Base-by-base conservation (phyloP, 768 basidiomycete species). In the Lactifluus echinatus region DNA sequence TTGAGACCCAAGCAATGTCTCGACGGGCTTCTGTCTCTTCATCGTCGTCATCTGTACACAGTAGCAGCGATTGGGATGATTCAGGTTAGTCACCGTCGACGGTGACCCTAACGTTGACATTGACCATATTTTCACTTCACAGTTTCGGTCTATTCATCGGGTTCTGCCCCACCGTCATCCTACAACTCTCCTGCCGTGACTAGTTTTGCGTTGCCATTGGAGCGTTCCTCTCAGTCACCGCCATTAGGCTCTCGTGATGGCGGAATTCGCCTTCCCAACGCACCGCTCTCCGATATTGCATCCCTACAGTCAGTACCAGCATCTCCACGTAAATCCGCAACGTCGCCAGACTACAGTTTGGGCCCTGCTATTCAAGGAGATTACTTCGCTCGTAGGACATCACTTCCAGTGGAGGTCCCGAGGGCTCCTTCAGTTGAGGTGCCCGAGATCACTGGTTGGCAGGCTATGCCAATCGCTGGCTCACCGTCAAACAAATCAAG, bases 21-120 rank as follows among this genome's bases (percentile, higher is more conserved):
- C 75, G 86, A 29, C 76, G 87, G 46, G 74, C 76, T 53, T 87
- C 84, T 10, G 81, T 87, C 17, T 87, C 82, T 3, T 81, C 83
- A 0, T 79, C 75, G n/a, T 69, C 68, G 31, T 78, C 70, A 61
- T 84, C 75, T 57, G 77, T 75, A 51, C 80, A 78, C 48, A 81
- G 79, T 0, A 77, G 76, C 62, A 88, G 86, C 62, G 89, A 91
- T 67, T 91, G 88, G 87, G 88, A 91, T 67, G 88, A 89, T 69
- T 80, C 72, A 72, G 77, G 87, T 88, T 8, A 1, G 56, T 70
- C 36, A 57, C 67, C 66, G 6, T 74, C 60, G n/a, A 47, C 33
- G 64, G 56, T 52, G 37, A 51, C 53, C 37, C 60, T 49, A 50
- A 55, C 33, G 64, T 57, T 52, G 37, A 51, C 53, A 39, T 60